Conservation (phyloP, 208 protist species). For the Trypanosoma boissoni region DNA sequence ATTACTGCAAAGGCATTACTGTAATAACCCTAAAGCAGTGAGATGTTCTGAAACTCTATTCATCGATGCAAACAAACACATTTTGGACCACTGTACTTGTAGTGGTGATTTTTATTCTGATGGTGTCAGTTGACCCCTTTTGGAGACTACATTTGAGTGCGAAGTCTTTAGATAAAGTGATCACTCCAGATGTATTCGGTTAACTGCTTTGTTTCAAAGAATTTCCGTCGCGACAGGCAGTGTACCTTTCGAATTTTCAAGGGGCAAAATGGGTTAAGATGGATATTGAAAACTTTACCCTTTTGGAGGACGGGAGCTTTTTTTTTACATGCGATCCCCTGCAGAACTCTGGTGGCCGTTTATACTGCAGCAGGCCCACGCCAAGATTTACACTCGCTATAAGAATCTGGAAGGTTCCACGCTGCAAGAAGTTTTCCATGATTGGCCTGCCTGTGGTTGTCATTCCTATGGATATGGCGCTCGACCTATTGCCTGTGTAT, state of each 20-base stretch:
- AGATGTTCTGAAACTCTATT: conserved; percentile 73
- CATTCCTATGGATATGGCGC: conserved; percentile 32
- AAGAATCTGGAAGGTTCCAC: conserved; percentile 49
- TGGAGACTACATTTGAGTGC: conserved; percentile 50
- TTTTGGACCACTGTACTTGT: conserved; percentile 55
- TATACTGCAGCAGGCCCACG: conserved; percentile 77
- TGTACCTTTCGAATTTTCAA: conserved; percentile 87
- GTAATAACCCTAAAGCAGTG: conserved; percentile 53
- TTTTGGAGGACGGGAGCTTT: conserved; percentile 42
- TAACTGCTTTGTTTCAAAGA: conserved; percentile 81
- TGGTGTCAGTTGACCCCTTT: conserved; percentile 44
- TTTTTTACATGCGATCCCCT: conserved; percentile 61
- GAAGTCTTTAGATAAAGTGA: conserved; percentile 77
- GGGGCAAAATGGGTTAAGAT: conserved; percentile 59
- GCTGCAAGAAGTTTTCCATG: conserved; percentile 58
- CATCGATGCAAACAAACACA: conserved; percentile 45
- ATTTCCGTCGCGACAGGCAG: conserved; percentile 67
- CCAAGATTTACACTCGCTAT: conserved; percentile 83
- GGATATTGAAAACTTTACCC: conserved; percentile 65
- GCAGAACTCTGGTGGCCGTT: conserved; percentile 72
- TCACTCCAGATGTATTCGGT: conserved; percentile 85
- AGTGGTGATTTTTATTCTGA: conserved; percentile 69
- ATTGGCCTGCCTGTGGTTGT: conserved; percentile 60
- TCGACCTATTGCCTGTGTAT: conserved; percentile 39
- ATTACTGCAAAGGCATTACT: conserved; percentile 19